Evolutionary conservation across 495 filamentous ascomycete species (phyloP), one percentile per base, ranked within the genome.

Genomic region (Talaromyces proteolyticus): DNA sequence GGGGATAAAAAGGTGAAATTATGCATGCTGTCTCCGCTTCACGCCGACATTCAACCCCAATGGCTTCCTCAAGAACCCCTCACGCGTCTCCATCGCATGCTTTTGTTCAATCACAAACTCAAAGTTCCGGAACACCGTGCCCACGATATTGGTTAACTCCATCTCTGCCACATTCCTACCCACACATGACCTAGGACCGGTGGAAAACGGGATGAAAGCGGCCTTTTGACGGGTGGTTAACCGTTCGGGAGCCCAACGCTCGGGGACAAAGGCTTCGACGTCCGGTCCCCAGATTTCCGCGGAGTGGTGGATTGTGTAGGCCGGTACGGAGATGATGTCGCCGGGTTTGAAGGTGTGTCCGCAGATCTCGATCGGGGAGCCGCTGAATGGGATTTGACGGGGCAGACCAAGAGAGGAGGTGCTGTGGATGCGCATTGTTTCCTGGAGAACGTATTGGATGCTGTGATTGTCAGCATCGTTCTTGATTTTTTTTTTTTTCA

Each of bases 41-140:
- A 95, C 73, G 26, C 84, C 91, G 52, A 95, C 84, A 49, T 76
- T 65, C 66, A 91, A 68, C 16, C 77, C 84, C 44, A 95, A 57
- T 11, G 91, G 91, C 78, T 96, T 96, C 61, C 90, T 75, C 69
- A 96, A 70, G 68, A 96, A 96, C 0, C 91, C 91, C 72, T 96
- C 91, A 39, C 84, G 71, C 0, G 88, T 93, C 63, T 88, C 76
- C 82, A 94, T 77, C 22, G 66, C 68, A 3, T 78, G 78, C 3
- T 69, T 62, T 72, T 93, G 86, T 56, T 83, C 64, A 39, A 92
- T 61, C 56, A 79, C 73, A 58, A 92, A 90, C 22, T 89, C 82
- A 60, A 87, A 96, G 47, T 86, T 65, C 22, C 81, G 65, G 62
- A 86, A 88, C 60, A 91, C 86, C 14, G 87, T 89, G 3, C 77